phyloP scores from a whole-genome alignment of 2,329 filamentous ascomycete genomes.

The Keithomyces neogunnii region DNA sequence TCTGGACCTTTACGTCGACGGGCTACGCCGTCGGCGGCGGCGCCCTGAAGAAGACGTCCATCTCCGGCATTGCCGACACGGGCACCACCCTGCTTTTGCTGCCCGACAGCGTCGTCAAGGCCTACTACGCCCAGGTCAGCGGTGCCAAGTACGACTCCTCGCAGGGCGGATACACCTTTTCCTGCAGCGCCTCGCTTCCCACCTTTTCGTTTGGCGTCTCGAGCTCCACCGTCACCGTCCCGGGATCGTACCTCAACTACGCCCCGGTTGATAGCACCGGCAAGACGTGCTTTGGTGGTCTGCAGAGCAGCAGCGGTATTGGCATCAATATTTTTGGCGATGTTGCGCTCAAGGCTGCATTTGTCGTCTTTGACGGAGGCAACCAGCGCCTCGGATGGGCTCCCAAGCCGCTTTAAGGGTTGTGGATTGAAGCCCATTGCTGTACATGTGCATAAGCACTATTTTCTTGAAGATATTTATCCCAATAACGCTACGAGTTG shows the following conservation, averaged over 20 bases:
- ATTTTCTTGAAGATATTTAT: no score
- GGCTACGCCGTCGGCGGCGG: slow-evolving; percentile 14
- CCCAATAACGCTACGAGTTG: no score
- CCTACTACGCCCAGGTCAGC: slow-evolving; percentile 38
- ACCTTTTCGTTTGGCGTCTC: slow-evolving; percentile 48
- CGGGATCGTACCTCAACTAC: slow-evolving; percentile 44
- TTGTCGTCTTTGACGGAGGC: slow-evolving; percentile 48
- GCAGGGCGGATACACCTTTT: slow-evolving; percentile 34
- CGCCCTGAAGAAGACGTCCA: slow-evolving; percentile 25
- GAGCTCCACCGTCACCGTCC: slow-evolving; percentile 44
- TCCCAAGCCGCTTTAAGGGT: neutral
- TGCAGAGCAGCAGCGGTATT: slow-evolving; percentile 45
- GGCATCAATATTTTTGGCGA: slow-evolving; percentile 52
- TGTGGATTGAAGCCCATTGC: neutral
- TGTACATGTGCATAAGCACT: no score
- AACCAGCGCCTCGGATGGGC: slow-evolving; percentile 40
- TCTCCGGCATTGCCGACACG: slow-evolving; percentile 43
- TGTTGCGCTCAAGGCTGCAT: slow-evolving; percentile 51
- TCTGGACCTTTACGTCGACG: slow-evolving; percentile 40
- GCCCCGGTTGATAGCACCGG: slow-evolving; percentile 31
- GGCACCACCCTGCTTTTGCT: slow-evolving; percentile 57
- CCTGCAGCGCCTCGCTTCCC: slow-evolving; percentile 34
- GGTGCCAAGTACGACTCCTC: slow-evolving; percentile 24
- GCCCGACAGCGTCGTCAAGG: slow-evolving; percentile 39
- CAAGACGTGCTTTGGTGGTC: slow-evolving; percentile 54